A percentile compares a stretch with the other conserved stretches of the same genome.
These are phyloP conservation scores for Arabidopsis lyrata DNA, from an alignment of 441 rosid species.

Conservation along the genomic window DNA sequence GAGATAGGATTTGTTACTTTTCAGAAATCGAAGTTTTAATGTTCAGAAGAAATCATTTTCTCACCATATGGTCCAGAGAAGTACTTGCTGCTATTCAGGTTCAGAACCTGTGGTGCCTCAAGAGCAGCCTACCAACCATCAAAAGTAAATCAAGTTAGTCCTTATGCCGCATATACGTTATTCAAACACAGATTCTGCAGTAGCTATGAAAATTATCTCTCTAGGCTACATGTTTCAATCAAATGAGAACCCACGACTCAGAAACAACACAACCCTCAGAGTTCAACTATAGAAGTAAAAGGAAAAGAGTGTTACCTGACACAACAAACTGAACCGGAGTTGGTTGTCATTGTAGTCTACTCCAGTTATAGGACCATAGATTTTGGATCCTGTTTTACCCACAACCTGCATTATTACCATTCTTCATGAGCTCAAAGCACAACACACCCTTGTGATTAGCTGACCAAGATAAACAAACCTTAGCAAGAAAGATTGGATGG, in stretches of 20 bases:
- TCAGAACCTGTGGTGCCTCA: slow-evolving; percentile 84
- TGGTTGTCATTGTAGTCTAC: slow-evolving; percentile 84
- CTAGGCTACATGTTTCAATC: slow-evolving; percentile 1
- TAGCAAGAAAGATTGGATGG: slow-evolving; percentile 91
- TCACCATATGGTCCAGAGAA: slow-evolving; percentile 88
- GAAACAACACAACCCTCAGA: not conserved
- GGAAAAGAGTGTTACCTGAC: slow-evolving; percentile 56
- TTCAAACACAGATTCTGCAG: slow-evolving; percentile 5
- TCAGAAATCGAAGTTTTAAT: not conserved
- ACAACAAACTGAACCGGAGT: slow-evolving; percentile 80
- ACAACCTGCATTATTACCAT: slow-evolving; percentile 57
- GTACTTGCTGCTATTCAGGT: slow-evolving; percentile 57
- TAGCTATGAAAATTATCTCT: not conserved
- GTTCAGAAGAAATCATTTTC: slow-evolving; percentile 25
- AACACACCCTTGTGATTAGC: slow-evolving; percentile 3
- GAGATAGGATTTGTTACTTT: not conserved
- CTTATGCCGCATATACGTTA: not conserved
- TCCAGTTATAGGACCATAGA: slow-evolving; percentile 86
- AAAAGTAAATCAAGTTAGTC: slow-evolving; percentile 26
- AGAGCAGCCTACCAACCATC: slow-evolving; percentile 72
- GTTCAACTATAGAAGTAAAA: not conserved
- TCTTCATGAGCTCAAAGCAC: slow-evolving; percentile 28
- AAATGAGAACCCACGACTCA: not conserved
- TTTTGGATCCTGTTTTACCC: slow-evolving; percentile 90
- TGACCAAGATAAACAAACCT: slow-evolving; percentile 52